Base-by-base conservation (phyloP, 352 stramenopile genomes). In the Globisporangium apiculatum region DNA sequence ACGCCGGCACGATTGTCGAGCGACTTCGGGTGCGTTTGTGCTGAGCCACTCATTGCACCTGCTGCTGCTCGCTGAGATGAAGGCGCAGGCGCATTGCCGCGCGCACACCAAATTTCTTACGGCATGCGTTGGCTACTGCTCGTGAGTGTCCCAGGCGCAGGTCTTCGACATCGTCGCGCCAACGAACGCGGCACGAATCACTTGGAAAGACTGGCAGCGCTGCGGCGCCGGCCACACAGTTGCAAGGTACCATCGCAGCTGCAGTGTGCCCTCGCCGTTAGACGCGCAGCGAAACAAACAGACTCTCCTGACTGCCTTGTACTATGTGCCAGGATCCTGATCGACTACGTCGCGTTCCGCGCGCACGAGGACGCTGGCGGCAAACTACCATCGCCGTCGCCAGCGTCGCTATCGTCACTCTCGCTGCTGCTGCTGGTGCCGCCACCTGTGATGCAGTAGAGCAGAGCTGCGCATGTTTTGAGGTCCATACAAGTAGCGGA, bases 111-210 rank as follows among this genome's bases (percentile, higher is more conserved):
- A 31, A 3, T 31, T 31, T 31, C 24, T 31, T 31, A 31, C 24
- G 24, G 24, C 24, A 31, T 3, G 24, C 24, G 3, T 31, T 31
- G 24, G 24, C 24, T 31, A 31, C 24, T 56, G 11, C 42, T 11
- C 12, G 49, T 37, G 41, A 58, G 11, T 41, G 40, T 41, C 38
- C 14, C 49, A 89, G 79, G 84, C 72, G 0, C 77, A 89, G 53
- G 51, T 89, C 9, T 84, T 88, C 42, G 79, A 89, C 52, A 64
- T 75, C 9, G 74, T 87, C 18, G 71, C 73, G 5, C 76, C 75
- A 0, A 47, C 50, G 6, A 59, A 76, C 59, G 64, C 73, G 14
- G 48, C 49, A 17, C 71, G 68, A 7, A 86, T 89, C 52, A 81
- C 75, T 3, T 87, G 69, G 76, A 67, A 68, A 36, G 79, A 89